Percentiles rank a stretch among this genome's conserved stretches.
Evolutionary conservation across 176 grass and related monocot genomes (phyloP).

Genomic region (Poa annua): DNA sequence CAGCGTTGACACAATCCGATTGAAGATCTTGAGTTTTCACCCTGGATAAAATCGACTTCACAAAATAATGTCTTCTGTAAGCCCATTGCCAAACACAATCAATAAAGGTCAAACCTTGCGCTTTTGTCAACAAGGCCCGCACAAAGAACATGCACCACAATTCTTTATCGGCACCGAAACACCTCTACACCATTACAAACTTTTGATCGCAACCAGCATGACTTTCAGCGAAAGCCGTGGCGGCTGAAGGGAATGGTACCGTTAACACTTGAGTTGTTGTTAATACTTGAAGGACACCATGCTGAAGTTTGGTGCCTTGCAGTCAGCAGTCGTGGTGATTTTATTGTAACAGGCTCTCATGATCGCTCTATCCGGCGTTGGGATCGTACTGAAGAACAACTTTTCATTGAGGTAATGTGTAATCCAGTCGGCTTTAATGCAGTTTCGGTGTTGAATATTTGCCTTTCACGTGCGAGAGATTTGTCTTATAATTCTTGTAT

Average conservation of each 20-base stretch:
- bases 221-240: slow-evolving; percentile 55
- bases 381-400: slow-evolving; percentile 96
- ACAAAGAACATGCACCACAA: no score
- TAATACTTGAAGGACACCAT: slow-evolving; percentile 97
- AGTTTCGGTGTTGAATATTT: slow-evolving; percentile 33
- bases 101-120: no score
- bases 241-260: slow-evolving; percentile 51
- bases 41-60: no score
- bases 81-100: no score
- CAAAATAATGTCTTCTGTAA: no score
- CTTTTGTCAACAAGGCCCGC: no score
- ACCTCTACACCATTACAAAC: no score
- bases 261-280: slow-evolving; percentile 90
- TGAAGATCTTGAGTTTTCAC: no score
- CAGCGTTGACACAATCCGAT: no score
- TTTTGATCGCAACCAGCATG: no score
- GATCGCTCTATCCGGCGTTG: slow-evolving; percentile 93
- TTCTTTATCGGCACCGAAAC: no score
- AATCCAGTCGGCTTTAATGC: neutral
- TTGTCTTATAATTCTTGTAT: neutral
- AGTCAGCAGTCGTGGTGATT: slow-evolving; percentile 84
- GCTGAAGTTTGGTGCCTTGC: slow-evolving; percentile 95
- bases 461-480: neutral
- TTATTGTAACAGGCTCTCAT: slow-evolving; percentile 88
- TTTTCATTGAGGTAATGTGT: slow-evolving; percentile 79